Evolutionary conservation across 768 basidiomycete species (phyloP), one percentile per base, ranked within the genome.

Genomic region (Tulasnella sp.): DNA sequence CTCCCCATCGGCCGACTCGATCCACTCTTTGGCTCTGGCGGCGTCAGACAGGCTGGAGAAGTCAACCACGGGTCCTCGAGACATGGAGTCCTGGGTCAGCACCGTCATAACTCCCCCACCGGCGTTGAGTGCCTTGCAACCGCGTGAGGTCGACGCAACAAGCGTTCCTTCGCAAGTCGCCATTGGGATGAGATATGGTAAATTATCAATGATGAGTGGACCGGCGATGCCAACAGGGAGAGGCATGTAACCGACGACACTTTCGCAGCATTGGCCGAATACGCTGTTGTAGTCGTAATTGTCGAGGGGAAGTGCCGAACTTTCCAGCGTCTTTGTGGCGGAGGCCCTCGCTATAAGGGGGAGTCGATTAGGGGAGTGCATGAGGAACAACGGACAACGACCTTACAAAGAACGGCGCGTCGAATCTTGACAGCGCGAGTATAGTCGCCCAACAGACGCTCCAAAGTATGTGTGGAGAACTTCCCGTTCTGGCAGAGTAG

Each of bases 131-230:
- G 96, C 96, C 70, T 98, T 99, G 74, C 91, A 96, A 6, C 94
- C 94, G 59, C 96, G 84, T 0, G 94, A 97, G 0, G 94, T 87
- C 3, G 94, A 97, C 0, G 96, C 96, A 60, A 98, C 93, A 54
- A 99, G 81, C 0, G 96, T 98, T 59, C 96, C 96, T 68, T 99
- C 96, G n/a, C 94, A 92, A 3, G 96, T 99, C 41, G 96, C 96
- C 96, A 99, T 98, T 6, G 96, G 96, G 64, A 99, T 93, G 37
- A 83, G 94, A 64, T 82, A 82, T 42, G 83, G 71, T 39, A 77
- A 71, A 25, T 87, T 90, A 64, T 99, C 94, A 66, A 99, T 77
- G 42, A 79, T 86, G 36, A 99, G 81, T 2, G 96, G 96, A 2
- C 96, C 96, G 9, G 96, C 96, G 59, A 98, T 84, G 62, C 96